Base-by-base conservation (phyloP, 2,329 filamentous ascomycete genomes). In the Fusarium tuaranense region DNA sequence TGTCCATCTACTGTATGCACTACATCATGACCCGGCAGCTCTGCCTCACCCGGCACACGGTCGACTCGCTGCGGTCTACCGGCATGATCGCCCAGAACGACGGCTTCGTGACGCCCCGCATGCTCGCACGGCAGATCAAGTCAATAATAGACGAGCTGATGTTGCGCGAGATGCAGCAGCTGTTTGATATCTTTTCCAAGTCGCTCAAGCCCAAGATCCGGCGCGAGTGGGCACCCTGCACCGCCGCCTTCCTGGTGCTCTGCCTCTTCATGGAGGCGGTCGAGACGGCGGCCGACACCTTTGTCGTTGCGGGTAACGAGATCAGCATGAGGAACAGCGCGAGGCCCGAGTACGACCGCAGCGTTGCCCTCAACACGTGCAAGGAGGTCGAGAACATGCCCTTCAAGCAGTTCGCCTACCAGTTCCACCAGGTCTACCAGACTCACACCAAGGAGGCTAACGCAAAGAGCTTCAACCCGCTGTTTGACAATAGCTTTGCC, bases 371-470 rank as follows among this genome's bases (percentile, higher is more conserved):
- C 53, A 80, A 82, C 8, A 80, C 87, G 34, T 88, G 86, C 80
- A 80, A 80, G 34, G 86, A 88, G 77, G 83, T 91, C 57, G 89
- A 91, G 78, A 89, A 89, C 73, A 82, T 90, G 82, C 89, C 89
- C 1, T 91, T 91, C 77, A 88, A 86, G 80, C 88, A 91, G 80
- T 90, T 91, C 76, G 87, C 87, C 5, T 89, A 88, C 72, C 88
- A 90, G 80, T 91, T 91, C 78, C 89, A 91, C 79, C 86, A 89
- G 76, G 84, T 89, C 66, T 91, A 89, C 76, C 88, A 90, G 82
- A 90, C 89, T 22, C 87, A 90, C 78, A 85, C 83, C 65, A 83
- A 83, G 73, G 87, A 89, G 71, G 83, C 83, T 5, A 84, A 85
- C 51, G 79, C 84, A 9, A 87, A 83, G 79, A 83, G 88, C 59